phyloP scores from a whole-genome alignment of 2,329 filamentous ascomycete species.

The Fonsecaea pedrosoi region DNA sequence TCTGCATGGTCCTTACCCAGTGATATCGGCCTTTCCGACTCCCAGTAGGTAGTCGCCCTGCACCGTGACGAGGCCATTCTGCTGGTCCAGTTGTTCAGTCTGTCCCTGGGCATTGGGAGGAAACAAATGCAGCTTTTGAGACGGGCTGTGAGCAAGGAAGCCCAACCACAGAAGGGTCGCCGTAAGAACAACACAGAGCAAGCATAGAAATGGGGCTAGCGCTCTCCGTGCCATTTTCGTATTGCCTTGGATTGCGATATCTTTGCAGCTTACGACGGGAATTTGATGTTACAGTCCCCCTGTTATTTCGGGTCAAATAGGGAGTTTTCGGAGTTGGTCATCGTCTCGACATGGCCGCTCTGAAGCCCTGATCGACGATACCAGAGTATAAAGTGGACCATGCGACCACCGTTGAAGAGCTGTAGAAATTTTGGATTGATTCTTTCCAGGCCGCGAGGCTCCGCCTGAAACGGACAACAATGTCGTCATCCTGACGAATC shows the following conservation, averaged over 20 bases:
- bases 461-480: constrained; percentile 3
- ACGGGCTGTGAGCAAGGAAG: constrained; percentile 18
- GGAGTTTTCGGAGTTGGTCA: constrained; percentile 14
- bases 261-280: constrained; percentile 12
- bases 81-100: background rate
- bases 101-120: constrained; percentile 1
- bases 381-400: background rate
- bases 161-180: constrained; percentile 20
- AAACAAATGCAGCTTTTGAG: constrained; percentile 13
- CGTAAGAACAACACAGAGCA: constrained; percentile 18
- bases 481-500: constrained; percentile 16
- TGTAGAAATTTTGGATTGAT: background rate
- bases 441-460: constrained; percentile 6
- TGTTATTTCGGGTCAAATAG: constrained; percentile 13
- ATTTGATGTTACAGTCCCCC: constrained; percentile 1
- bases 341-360: background rate
- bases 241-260: background rate
- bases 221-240: constrained; percentile 30
- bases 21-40: constrained; percentile 75
- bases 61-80: constrained; percentile 6
- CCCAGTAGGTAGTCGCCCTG: constrained; percentile 65
- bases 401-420: background rate
- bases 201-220: constrained; percentile 10
- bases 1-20: constrained; percentile 58
- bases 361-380: background rate